phyloP scores from a whole-genome alignment of 1,139 yeast species.

The Nakaseomyces glabratus region DNA sequence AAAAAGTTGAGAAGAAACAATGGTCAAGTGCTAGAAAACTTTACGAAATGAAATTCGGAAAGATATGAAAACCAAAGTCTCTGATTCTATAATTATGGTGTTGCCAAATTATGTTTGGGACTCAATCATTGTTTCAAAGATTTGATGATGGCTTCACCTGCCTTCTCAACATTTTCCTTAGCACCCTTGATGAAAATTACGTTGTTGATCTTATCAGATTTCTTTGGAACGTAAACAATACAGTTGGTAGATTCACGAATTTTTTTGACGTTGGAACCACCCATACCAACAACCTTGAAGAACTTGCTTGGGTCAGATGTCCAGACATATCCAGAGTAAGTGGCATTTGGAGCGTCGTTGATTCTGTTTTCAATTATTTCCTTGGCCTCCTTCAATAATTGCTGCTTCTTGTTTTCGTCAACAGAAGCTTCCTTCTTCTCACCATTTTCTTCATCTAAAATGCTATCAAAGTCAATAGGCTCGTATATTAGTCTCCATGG shows the following conservation, averaged over 20 bases:
- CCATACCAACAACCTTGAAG: constrained; percentile 63
- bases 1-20: too few relatives aligned
- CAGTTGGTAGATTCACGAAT: constrained; percentile 53
- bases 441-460: constrained; percentile 34
- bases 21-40: too few relatives aligned
- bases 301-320: constrained; percentile 38
- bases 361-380: constrained; percentile 30
- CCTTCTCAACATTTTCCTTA: constrained; percentile 35
- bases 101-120: too few relatives aligned
- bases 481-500: constrained; percentile 54
- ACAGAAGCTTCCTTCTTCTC: constrained; percentile 22
- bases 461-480: constrained; percentile 26
- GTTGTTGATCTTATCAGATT: constrained; percentile 41
- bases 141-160: constrained; percentile 33
- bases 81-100: too few relatives aligned
- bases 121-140: constrained; percentile 10
- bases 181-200: constrained; percentile 39
- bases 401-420: constrained; percentile 17
- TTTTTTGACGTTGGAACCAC: constrained; percentile 56
- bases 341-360: constrained; percentile 31
- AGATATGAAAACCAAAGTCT: too few relatives aligned
- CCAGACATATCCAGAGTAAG: constrained; percentile 42
- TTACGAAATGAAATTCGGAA: too few relatives aligned
- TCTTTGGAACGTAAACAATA: constrained; percentile 55
- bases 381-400: constrained; percentile 23